phyloP scores from a whole-genome alignment of 805 yeast genomes.

The Myxozyma mucilagina region DNA sequence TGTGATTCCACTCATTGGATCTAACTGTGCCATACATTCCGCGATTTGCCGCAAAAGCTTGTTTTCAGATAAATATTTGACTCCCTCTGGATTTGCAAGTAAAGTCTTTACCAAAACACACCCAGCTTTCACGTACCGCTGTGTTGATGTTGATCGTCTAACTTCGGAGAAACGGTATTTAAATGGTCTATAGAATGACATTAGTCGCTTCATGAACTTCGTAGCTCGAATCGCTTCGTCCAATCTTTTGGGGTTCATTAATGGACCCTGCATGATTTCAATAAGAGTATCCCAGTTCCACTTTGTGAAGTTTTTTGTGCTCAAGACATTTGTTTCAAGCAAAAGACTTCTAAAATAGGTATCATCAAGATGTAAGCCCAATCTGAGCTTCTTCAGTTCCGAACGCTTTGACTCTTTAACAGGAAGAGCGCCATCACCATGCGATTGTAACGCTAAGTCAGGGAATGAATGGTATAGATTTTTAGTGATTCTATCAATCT shows the following conservation, averaged over 20 bases:
- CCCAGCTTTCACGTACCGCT: constrained; percentile 68
- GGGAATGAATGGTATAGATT: constrained; percentile 31
- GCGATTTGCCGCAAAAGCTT: constrained; percentile 85
- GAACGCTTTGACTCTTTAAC: constrained; percentile 12
- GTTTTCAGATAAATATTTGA: constrained; percentile 63
- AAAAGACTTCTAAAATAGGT: constrained; percentile 64
- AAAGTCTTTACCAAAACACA: constrained; percentile 70
- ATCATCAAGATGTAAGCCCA: constrained; percentile 58
- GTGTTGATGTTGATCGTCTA: constrained; percentile 52
- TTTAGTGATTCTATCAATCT: constrained; percentile 48
- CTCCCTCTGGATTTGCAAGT: constrained; percentile 64
- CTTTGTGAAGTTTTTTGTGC: constrained; percentile 72
- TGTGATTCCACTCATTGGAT: constrained; percentile 71
- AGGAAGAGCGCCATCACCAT: constrained; percentile 2
- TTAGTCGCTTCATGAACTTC: constrained; percentile 77
- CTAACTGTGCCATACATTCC: constrained; percentile 82
- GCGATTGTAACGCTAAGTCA: constrained; percentile 3
- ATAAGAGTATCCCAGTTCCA: constrained; percentile 87
- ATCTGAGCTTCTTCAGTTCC: constrained; percentile 36
- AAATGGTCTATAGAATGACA: constrained; percentile 89
- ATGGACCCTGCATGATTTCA: constrained; percentile 78
- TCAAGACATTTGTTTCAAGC: constrained; percentile 65
- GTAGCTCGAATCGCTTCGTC: constrained; percentile 79
- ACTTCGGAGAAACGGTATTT: constrained; percentile 72
- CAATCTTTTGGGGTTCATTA: constrained; percentile 66